Conservation (phyloP, 140 eudicot species). For the Bidens hawaiensis region DNA sequence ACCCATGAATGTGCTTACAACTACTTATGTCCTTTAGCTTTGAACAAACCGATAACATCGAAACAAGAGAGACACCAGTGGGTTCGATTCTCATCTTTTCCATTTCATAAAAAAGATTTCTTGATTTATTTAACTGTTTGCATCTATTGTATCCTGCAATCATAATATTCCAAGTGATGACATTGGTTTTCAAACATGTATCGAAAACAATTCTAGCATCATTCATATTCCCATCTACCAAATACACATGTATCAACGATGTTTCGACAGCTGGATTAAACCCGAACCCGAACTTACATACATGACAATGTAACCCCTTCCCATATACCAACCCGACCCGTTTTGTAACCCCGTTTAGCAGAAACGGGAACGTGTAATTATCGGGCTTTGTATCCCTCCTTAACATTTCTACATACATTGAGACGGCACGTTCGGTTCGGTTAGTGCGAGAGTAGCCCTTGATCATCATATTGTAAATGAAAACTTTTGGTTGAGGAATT, state of each 20-base stretch:
- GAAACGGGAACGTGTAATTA: slow-evolving; percentile 44
- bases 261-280: slow-evolving; percentile 34
- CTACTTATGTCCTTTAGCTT: slow-evolving; percentile 36
- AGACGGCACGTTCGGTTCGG: slow-evolving; percentile 9
- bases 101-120: slow-evolving; percentile 33
- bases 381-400: slow-evolving; percentile 36
- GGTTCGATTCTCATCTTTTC: slow-evolving; percentile 34
- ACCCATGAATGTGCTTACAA: slow-evolving; percentile 26
- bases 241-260: slow-evolving; percentile 35
- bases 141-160: slow-evolving; percentile 41
- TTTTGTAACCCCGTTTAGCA: slow-evolving; percentile 38
- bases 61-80: slow-evolving; percentile 41
- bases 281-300: slow-evolving; percentile 32
- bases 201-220: slow-evolving; percentile 41
- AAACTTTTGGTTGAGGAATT: slow-evolving; percentile 40
- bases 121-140: slow-evolving; percentile 37
- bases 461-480: slow-evolving; percentile 46
- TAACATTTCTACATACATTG: slow-evolving; percentile 35
- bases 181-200: slow-evolving; percentile 26
- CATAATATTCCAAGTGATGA: slow-evolving; percentile 43
- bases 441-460: slow-evolving; percentile 34
- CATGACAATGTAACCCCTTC: slow-evolving; percentile 44
- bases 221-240: slow-evolving; percentile 22
- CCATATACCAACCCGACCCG: slow-evolving; percentile 11
- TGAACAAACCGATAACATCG: slow-evolving; percentile 42